These are phyloP conservation scores for Boletus tomentosulus DNA, from an alignment of 768 basidiomycete genomes.

Conservation along the genomic window DNA sequence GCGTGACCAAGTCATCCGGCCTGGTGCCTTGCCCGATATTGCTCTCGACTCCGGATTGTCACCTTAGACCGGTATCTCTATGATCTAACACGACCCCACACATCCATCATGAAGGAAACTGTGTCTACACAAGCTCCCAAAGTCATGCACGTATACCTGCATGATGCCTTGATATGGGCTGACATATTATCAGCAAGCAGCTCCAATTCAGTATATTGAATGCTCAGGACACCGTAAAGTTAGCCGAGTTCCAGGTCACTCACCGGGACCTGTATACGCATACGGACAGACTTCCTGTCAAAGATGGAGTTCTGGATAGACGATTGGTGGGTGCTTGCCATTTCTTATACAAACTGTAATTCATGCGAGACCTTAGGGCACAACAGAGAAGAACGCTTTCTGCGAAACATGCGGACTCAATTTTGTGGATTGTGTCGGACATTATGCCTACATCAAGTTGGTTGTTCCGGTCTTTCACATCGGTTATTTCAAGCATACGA, in stretches of 20 bases:
- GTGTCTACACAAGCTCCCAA: constrained; percentile 78
- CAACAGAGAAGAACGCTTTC: constrained; percentile 85
- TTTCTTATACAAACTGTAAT: neutral
- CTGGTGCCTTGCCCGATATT: too few species aligned
- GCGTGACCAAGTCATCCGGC: neutral
- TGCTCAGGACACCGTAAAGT: constrained; percentile 91
- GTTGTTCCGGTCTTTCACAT: constrained; percentile 97
- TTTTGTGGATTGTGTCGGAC: constrained; percentile 93
- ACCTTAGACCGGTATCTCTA: neutral
- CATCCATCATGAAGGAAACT: constrained; percentile 61
- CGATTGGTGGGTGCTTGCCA: constrained; percentile 59
- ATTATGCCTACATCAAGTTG: constrained; percentile 98
- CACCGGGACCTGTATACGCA: constrained; percentile 88
- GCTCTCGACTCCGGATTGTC: neutral
- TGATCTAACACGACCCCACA: neutral
- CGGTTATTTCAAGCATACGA: constrained; percentile 96
- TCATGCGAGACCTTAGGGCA: constrained; percentile 56
- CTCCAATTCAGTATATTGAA: constrained; percentile 93
- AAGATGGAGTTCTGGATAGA: constrained; percentile 89
- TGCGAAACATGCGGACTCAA: constrained; percentile 95
- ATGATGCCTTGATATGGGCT: neutral
- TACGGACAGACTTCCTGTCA: constrained; percentile 78
- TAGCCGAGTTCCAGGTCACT: constrained; percentile 95
- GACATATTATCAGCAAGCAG: constrained; percentile 63
- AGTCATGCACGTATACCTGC: constrained; percentile 57